These are phyloP conservation scores for Zygosaccharomyces pseudobailii DNA, from an alignment of 1,139 yeast species.

Conservation along the genomic window DNA sequence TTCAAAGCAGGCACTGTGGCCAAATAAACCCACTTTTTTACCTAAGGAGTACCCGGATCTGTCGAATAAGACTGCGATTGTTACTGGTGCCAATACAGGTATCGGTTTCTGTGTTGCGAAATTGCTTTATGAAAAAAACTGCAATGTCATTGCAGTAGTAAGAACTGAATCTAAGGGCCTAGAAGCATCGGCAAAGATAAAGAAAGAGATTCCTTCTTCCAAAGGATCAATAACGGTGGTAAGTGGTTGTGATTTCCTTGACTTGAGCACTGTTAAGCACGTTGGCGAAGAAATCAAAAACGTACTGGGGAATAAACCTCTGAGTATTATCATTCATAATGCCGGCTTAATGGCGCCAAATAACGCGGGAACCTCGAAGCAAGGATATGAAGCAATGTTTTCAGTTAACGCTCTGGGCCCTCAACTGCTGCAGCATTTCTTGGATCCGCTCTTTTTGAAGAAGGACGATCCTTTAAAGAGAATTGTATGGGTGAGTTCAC, in stretches of 20 bases:
- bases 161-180: conserved; percentile 39
- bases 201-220: conserved; percentile 21
- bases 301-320: conserved; percentile 14
- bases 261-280: conserved; percentile 42
- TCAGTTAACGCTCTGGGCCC: conserved; percentile 50
- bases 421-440: conserved; percentile 42
- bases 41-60: conserved; percentile 44
- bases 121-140: conserved; percentile 39
- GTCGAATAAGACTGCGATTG: conserved; percentile 39
- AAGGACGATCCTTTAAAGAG: conserved; percentile 31
- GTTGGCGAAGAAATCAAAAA: conserved; percentile 37
- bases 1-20: conserved; percentile 6
- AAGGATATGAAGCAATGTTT: conserved; percentile 45
- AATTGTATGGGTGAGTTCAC: conserved; percentile 47
- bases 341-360: conserved; percentile 50
- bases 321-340: conserved; percentile 46
- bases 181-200: conserved; percentile 35
- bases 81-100: conserved; percentile 48
- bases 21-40: conserved; percentile 32
- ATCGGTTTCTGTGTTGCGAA: conserved; percentile 42
- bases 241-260: conserved; percentile 41
- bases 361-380: conserved; percentile 34
- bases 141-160: conserved; percentile 41
- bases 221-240: conserved; percentile 27
- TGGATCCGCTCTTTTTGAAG: conserved; percentile 41